Evolutionary conservation across 768 basidiomycete species (phyloP).

Genomic region (Hygrocybe coccinea): DNA sequence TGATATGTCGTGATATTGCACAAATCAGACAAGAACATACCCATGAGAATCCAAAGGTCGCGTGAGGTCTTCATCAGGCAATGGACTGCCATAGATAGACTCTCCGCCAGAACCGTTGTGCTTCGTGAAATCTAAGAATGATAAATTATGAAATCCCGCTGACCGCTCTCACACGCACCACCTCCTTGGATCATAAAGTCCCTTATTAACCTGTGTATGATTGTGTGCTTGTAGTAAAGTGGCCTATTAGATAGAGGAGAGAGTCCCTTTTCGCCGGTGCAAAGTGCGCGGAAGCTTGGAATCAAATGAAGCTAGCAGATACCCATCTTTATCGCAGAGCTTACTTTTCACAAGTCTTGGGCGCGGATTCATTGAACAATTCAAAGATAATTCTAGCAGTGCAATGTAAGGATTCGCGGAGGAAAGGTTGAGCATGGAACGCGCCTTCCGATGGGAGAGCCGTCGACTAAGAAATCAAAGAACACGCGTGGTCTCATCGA

Average conservation of each 20-base stretch:
- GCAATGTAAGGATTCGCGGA: background rate
- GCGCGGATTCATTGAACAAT: slow-evolving; percentile 65
- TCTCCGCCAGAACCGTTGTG: slow-evolving; percentile 78
- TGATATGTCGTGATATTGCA: too few relatives aligned
- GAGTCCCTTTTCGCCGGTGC: slow-evolving; percentile 80
- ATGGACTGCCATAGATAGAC: slow-evolving; percentile 72
- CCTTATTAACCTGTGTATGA: slow-evolving; percentile 73
- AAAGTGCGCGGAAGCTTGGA: slow-evolving; percentile 50
- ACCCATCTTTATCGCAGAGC: slow-evolving; percentile 18
- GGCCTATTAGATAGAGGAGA: slow-evolving; percentile 60
- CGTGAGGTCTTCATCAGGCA: slow-evolving; percentile 72
- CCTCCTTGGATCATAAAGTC: slow-evolving; percentile 81
- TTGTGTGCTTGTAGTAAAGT: slow-evolving; percentile 76
- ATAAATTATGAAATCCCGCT: too few relatives aligned
- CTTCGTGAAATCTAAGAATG: slow-evolving; percentile 66
- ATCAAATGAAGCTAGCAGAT: too few relatives aligned
- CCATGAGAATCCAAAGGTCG: slow-evolving; percentile 59
- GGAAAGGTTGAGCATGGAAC: slow-evolving; percentile 8
- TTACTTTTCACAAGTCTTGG: slow-evolving; percentile 80
- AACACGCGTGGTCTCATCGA: slow-evolving; percentile 58
- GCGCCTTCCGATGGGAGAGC: slow-evolving; percentile 52
- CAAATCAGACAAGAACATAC: background rate
- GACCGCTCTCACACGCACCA: too few relatives aligned
- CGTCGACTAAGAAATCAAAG: slow-evolving; percentile 57
- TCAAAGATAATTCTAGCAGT: slow-evolving; percentile 63